Conservation (phyloP, 805 yeast species). For the Scheffersomyces amazonensis region DNA sequence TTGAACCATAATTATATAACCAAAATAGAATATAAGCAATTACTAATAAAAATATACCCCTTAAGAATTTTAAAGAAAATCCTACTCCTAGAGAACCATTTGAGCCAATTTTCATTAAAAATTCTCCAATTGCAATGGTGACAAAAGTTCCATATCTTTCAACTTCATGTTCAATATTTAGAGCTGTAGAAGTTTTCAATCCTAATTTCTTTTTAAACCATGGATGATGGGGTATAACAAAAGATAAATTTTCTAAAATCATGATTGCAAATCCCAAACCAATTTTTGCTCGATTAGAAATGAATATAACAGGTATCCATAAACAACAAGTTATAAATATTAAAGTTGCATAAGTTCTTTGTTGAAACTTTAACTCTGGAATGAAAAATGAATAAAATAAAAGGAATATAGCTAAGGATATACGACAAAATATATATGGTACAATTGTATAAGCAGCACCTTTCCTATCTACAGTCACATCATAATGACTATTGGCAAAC, state of each 20-base stretch:
- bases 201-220: constrained; percentile 39
- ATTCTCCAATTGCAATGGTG: constrained; percentile 66
- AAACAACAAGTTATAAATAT: constrained; percentile 33
- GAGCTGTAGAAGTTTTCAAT: constrained; percentile 52
- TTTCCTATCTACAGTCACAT: constrained; percentile 29
- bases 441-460: constrained; percentile 45
- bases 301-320: constrained; percentile 55
- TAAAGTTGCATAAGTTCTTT: constrained; percentile 34
- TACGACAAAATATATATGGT: constrained; percentile 47
- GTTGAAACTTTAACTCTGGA: constrained; percentile 50
- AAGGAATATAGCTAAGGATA: constrained; percentile 31
- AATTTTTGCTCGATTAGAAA: constrained; percentile 43
- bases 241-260: constrained; percentile 39
- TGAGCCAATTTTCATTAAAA: constrained; percentile 52
- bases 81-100: constrained; percentile 47
- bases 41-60: constrained; percentile 47
- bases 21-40: constrained; percentile 50
- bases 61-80: constrained; percentile 38
- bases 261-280: constrained; percentile 42
- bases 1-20: constrained; percentile 56
- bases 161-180: constrained; percentile 65
- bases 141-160: constrained; percentile 58
- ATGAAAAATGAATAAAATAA: constrained; percentile 44
- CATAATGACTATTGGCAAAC: constrained; percentile 47
- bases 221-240: constrained; percentile 45